Evolutionary conservation across 177 flowering plant species (phyloP).

Genomic region (Telopea speciosissima): DNA sequence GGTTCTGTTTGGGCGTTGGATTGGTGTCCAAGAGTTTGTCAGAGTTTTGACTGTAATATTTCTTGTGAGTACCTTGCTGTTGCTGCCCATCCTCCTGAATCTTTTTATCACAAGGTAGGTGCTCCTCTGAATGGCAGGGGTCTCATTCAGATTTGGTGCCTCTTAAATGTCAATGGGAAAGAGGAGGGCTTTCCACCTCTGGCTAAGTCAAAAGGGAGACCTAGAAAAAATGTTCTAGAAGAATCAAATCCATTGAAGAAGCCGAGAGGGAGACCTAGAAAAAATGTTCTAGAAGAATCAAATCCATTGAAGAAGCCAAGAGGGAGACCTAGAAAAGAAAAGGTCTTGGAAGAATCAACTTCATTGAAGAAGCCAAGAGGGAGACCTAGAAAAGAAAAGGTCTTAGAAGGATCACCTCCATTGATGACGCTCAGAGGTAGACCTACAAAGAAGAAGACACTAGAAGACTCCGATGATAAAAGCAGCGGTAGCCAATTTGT

Average conservation of each 20-base stretch:
- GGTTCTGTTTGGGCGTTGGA: slow-evolving; percentile 93
- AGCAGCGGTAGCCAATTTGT: background rate
- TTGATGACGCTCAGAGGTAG: no score
- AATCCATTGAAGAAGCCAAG: slow-evolving; percentile 23
- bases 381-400: slow-evolving; percentile 23
- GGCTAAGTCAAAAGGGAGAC: no score
- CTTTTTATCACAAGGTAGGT: slow-evolving; percentile 84
- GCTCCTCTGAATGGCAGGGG: slow-evolving; percentile 76
- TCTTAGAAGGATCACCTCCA: no score
- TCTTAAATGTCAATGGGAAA: slow-evolving; percentile 32
- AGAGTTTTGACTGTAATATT: slow-evolving; percentile 23
- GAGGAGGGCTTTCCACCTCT: slow-evolving; percentile 16
- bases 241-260: slow-evolving; percentile 20
- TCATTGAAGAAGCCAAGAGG: slow-evolving; percentile 26
- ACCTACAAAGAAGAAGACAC: slow-evolving; percentile 10
- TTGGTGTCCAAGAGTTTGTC: slow-evolving; percentile 76
- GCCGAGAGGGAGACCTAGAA: slow-evolving; percentile 40
- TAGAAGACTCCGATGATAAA: background rate
- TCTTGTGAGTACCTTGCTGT: slow-evolving; percentile 89
- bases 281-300: slow-evolving; percentile 7
- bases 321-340: slow-evolving; percentile 39
- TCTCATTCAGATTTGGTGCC: slow-evolving; percentile 84
- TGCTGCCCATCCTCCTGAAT: slow-evolving; percentile 94
- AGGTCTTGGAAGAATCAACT: background rate
- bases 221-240: background rate